phyloP scores from a whole-genome alignment of 192 early-diverging fungal genomes.

The Coemansia asiatica region DNA sequence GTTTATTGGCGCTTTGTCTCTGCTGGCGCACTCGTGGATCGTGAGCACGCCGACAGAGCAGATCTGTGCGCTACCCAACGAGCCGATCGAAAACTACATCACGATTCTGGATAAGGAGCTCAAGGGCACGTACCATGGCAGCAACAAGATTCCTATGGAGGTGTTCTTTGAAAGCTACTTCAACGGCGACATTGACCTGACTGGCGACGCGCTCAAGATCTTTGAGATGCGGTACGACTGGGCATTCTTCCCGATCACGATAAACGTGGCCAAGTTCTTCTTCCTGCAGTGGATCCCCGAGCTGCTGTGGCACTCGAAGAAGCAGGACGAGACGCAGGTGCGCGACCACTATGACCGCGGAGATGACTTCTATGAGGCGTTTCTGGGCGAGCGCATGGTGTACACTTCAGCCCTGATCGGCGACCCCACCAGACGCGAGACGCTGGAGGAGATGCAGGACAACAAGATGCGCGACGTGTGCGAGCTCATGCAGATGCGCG shows the following conservation, averaged over 20 bases:
- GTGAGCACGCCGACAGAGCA: conserved; percentile 61
- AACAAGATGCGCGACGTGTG: conserved; percentile 93
- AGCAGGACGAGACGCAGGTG: conserved; percentile 98
- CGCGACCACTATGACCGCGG: conserved; percentile 98
- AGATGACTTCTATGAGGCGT: conserved; percentile 95
- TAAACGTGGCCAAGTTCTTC: conserved; percentile 89
- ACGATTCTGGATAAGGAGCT: conserved; percentile 81
- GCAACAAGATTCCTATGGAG: conserved; percentile 95
- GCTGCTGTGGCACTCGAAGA: conserved; percentile 93
- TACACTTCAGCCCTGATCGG: conserved; percentile 95
- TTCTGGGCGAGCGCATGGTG: conserved; percentile 92
- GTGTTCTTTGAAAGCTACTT: conserved; percentile 97
- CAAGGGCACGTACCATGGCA: conserved; percentile 69
- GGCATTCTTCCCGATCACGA: conserved; percentile 83
- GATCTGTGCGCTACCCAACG: conserved; percentile 74
- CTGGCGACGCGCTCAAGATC: conserved; percentile 79
- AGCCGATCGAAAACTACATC: conserved; percentile 84
- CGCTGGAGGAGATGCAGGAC: conserved; percentile 91
- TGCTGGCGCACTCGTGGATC: conserved; percentile 67
- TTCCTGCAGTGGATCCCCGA: conserved; percentile 96
- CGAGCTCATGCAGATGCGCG: conserved; percentile 79
- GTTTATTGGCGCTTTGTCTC: conserved; percentile 71
- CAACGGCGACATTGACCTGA: conserved; percentile 92
- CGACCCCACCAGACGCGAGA: conserved; percentile 71
- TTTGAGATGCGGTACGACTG: conserved; percentile 95